Evolutionary conservation across 1,139 yeast genomes (phyloP).

Genomic region (Pneumocystis murina): DNA sequence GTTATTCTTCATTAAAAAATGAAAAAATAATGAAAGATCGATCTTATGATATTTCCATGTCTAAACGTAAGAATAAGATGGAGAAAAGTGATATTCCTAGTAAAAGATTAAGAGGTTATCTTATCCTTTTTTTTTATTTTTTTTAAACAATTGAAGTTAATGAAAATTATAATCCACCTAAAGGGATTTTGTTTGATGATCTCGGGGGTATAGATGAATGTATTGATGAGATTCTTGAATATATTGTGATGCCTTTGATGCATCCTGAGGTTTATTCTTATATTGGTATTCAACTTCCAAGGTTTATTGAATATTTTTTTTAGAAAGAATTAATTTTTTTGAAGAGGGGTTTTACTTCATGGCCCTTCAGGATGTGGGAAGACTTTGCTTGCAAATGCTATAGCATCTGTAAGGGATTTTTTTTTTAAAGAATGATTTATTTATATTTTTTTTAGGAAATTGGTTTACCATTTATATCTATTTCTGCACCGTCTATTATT

Average conservation of each 20-base stretch:
- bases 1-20: conserved; percentile 15
- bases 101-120: not conserved
- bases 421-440: not conserved
- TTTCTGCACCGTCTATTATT: conserved; percentile 91
- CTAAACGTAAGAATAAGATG: conserved; percentile 11
- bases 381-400: conserved; percentile 86
- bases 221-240: conserved; percentile 70
- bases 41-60: conserved; percentile 17
- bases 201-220: conserved; percentile 84
- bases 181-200: conserved; percentile 42
- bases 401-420: conserved; percentile 34
- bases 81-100: not conserved
- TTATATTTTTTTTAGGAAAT: conserved; percentile 43
- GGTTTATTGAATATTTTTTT: conserved; percentile 5
- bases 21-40: conserved; percentile 3
- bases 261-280: conserved; percentile 83
- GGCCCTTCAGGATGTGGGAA: conserved; percentile 99
- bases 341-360: conserved; percentile 71
- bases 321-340: not conserved
- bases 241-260: conserved; percentile 76
- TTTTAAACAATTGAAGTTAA: conserved; percentile 24
- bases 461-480: conserved; percentile 77
- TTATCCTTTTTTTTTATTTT: not conserved
- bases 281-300: conserved; percentile 92
- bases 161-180: conserved; percentile 52